Evolutionary conservation across 306 rosid genomes (phyloP).

Genomic region (Dalbergia cultrata): DNA sequence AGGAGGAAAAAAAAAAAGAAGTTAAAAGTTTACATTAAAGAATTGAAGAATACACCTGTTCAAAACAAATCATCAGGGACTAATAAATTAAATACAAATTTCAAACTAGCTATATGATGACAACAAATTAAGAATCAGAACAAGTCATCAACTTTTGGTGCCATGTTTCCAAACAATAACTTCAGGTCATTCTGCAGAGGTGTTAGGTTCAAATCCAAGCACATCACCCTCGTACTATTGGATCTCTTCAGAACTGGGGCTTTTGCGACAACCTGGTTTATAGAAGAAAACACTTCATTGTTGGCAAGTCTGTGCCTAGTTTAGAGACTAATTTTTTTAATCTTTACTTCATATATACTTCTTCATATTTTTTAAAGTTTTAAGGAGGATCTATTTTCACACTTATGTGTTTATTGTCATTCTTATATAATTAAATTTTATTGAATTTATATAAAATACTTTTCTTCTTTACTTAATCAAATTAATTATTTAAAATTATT

Average conservation of each 20-base stretch:
- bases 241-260: constrained; percentile 60
- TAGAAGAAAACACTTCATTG: constrained; percentile 28
- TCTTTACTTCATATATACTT: no score
- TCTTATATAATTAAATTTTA: no score
- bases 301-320: constrained; percentile 49
- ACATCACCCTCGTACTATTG: constrained; percentile 44
- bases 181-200: constrained; percentile 83
- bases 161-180: constrained; percentile 65
- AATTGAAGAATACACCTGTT: constrained; percentile 37
- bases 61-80: neutral
- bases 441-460: no score
- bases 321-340: no score
- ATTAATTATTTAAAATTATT: no score
- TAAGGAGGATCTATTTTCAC: no score
- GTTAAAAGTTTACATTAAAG: neutral
- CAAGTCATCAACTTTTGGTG: constrained; percentile 67
- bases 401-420: no score
- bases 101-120: no score
- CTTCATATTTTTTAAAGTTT: no score
- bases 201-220: constrained; percentile 78
- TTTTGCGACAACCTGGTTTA: constrained; percentile 7
- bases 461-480: no score
- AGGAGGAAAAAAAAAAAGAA: neutral
- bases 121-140: no score
- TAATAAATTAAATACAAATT: neutral